phyloP scores from a whole-genome alignment of 2,329 filamentous ascomycete species.

The Exophiala alcalophila region DNA sequence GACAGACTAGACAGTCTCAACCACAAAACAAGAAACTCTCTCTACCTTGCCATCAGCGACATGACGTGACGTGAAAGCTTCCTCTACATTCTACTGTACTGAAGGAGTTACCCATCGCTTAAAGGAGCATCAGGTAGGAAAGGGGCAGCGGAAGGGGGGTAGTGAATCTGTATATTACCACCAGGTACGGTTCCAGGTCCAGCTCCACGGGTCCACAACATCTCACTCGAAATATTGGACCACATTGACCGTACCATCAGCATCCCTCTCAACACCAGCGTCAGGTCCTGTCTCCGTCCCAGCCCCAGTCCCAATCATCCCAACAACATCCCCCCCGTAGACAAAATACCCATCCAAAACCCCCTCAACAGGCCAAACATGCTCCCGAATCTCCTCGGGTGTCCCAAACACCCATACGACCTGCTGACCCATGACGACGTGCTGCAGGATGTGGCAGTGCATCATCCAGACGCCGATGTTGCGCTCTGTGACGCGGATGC shows the following conservation, averaged over 20 bases:
- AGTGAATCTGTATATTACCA: no score
- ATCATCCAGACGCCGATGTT: conserved; percentile 51
- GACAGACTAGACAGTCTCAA: no score
- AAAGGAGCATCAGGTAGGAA: no score
- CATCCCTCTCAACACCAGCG: no score
- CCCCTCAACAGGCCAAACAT: conserved; percentile 34
- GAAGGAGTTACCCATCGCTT: no score
- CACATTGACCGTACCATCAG: not conserved
- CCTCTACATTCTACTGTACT: no score
- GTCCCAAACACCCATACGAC: conserved; percentile 48
- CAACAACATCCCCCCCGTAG: conserved; percentile 46
- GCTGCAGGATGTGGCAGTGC: conserved; percentile 50
- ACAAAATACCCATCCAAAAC: conserved; percentile 42
- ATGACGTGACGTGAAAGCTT: no score
- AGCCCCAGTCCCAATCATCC: conserved; percentile 29
- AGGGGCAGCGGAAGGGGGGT: no score
- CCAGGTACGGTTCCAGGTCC: no score
- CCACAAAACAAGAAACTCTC: no score
- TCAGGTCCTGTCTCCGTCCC: not conserved
- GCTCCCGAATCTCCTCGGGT: conserved; percentile 37
- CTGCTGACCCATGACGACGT: conserved; percentile 44
- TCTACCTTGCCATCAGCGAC: no score
- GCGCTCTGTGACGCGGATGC: conserved; percentile 46
- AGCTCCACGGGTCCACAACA: no score
- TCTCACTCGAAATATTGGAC: conserved; percentile 2